Evolutionary conservation across 129 eudicot genomes (phyloP), one percentile per base, ranked within the genome.

Genomic region (Cynara cardunculus): DNA sequence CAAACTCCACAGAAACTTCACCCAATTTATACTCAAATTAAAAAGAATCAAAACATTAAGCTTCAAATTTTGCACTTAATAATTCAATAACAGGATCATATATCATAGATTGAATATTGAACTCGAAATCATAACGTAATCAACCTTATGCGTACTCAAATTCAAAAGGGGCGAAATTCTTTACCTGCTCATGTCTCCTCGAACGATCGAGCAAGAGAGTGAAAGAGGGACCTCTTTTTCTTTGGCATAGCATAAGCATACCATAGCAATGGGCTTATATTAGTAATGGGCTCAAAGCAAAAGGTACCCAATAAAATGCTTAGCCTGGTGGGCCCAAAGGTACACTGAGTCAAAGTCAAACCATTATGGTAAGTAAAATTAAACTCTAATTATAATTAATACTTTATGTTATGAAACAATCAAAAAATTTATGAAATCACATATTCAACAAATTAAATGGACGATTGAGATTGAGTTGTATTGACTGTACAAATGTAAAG

Each of bases 101-200:
- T 46, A 31, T 79, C 69, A 69, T 5, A 22, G 71, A 62, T 22
- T 75, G 6, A 19, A 41, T 2, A 28, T n/a, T 62, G 7, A 70
- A 53, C 12, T 53, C 7, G 10, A 31, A 49, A 49, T 49, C 3
- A 69, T 41, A 70, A 70, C 3, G 56, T 70, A 69, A 69, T 24
- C 10, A 77, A 37, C 32, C 21, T 27, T 25, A 32, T 11, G 0
- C 11, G 35, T 64, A 14, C 6, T 1, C 6, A 11, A 59, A 75
- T 53, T 76, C 0, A 25, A 16, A 27, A 12, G 12, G 34, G 69
- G 75, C 21, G 70, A 79, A 71, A 22, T 21, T 34, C 1, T 71
- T 53, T 70, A 79, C 83, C 83, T 71, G 83, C 77, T 79, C 83
- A 79, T 79, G 59, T 21, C 71, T 79, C 77, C 76, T 44, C 7